phyloP scores from a whole-genome alignment of 1,284 basidiomycete species.

The Agaricales sp. region DNA sequence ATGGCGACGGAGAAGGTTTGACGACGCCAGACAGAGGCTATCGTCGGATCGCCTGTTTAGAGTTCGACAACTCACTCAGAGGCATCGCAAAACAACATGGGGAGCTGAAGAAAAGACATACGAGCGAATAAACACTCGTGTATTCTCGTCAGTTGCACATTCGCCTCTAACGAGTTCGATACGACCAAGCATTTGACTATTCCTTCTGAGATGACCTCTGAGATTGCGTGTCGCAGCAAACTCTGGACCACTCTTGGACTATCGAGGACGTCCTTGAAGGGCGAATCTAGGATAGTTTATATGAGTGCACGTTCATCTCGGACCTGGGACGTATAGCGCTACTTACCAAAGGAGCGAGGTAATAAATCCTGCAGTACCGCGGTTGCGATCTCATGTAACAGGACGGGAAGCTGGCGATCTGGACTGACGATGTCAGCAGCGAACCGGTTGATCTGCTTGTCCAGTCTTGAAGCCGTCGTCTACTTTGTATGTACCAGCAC shows the following conservation, averaged over 20 bases:
- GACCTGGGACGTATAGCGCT: too few species aligned
- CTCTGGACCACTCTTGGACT: slow-evolving; percentile 49
- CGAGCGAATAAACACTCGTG: slow-evolving; percentile 78
- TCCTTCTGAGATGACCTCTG: slow-evolving; percentile 68
- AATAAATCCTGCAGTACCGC: slow-evolving; percentile 50
- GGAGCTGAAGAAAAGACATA: slow-evolving; percentile 24
- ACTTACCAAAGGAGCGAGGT: too few species aligned
- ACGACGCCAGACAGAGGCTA: slow-evolving; percentile 74
- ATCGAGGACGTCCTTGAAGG: slow-evolving; percentile 1
- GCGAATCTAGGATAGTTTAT: slow-evolving; percentile 23
- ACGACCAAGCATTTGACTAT: slow-evolving; percentile 74
- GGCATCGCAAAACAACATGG: neutral
- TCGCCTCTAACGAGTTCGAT: slow-evolving; percentile 68
- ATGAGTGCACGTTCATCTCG: too few species aligned
- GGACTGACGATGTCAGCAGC: slow-evolving; percentile 64
- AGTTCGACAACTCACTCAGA: slow-evolving; percentile 1
- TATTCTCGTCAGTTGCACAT: slow-evolving; percentile 68
- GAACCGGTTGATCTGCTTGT: slow-evolving; percentile 75
- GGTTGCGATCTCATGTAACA: slow-evolving; percentile 43
- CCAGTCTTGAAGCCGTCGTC: slow-evolving; percentile 70
- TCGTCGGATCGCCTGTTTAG: slow-evolving; percentile 69
- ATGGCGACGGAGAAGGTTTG: slow-evolving; percentile 79
- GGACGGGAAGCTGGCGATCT: slow-evolving; percentile 41
- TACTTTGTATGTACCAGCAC: slow-evolving; percentile 16
- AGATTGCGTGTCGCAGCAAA: slow-evolving; percentile 65